A percentile compares a stretch with the other conserved stretches of the same genome.
These are phyloP conservation scores for Monosporozyma servazzii DNA, from an alignment of 805 yeast genomes.

Conservation along the genomic window DNA sequence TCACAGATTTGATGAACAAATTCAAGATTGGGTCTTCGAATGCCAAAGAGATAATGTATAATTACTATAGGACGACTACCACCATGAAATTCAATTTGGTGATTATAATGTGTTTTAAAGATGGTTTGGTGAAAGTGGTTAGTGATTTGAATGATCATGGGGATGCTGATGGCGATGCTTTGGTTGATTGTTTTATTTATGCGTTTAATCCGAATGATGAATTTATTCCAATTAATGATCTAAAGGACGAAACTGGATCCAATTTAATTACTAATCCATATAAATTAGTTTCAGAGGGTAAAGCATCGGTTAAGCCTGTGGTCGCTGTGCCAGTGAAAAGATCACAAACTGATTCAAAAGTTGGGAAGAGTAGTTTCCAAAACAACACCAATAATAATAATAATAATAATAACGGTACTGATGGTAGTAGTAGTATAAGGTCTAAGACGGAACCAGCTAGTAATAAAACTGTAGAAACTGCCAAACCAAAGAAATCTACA, in stretches of 20 bases:
- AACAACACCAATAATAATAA: not conserved
- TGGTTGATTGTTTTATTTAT: conserved; percentile 27
- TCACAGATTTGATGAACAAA: conserved; percentile 21
- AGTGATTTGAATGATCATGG: conserved; percentile 11
- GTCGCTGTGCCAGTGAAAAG: not conserved
- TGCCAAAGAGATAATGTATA: conserved; percentile 24
- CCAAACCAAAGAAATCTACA: conserved; percentile 7
- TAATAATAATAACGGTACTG: too few species aligned
- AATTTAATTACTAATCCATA: conserved; percentile 15
- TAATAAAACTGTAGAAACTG: conserved; percentile 1
- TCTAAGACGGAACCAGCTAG: conserved; percentile 5
- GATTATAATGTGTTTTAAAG: conserved; percentile 15
- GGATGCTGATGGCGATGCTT: conserved; percentile 8
- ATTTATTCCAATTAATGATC: conserved; percentile 16
- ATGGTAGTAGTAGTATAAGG: conserved; percentile 1
- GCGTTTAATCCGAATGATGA: conserved; percentile 27
- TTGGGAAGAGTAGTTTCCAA: not conserved
- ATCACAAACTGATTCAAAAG: not conserved
- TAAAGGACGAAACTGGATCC: conserved; percentile 3
- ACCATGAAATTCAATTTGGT: conserved; percentile 22
- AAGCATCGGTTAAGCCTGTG: conserved; percentile 1
- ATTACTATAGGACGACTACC: conserved; percentile 18
- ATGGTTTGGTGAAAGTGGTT: conserved; percentile 16
- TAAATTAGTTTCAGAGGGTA: not conserved
- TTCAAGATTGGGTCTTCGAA: conserved; percentile 20